Conservation (phyloP, 192 early-diverging fungal genomes). For the Linnemannia hyalina region DNA sequence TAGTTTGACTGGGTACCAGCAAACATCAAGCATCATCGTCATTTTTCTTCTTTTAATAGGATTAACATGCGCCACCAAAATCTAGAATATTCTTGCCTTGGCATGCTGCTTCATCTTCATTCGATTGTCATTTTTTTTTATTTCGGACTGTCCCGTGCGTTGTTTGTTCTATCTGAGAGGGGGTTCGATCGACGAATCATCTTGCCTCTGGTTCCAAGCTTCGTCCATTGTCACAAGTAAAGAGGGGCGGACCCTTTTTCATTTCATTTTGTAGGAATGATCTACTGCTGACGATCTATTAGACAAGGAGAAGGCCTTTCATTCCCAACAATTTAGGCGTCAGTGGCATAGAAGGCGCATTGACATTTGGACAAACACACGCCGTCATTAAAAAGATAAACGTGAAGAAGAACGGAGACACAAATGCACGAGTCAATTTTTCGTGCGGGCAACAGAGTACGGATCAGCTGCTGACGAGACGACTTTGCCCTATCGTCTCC, state of each 20-base stretch:
- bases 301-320: neutral
- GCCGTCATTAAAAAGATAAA: too few species aligned
- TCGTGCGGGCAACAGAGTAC: neutral
- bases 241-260: neutral
- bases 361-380: too few species aligned
- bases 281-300: neutral
- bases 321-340: too few species aligned
- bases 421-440: neutral
- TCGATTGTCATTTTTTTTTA: neutral
- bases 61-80: constrained; percentile 5
- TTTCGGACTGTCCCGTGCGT: neutral
- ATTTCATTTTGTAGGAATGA: neutral
- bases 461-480: neutral
- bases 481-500: neutral
- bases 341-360: too few species aligned
- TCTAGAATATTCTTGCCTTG: neutral
- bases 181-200: neutral
- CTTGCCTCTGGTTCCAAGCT: neutral
- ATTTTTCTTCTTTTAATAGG: neutral
- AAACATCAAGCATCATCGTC: neutral
- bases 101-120: neutral
- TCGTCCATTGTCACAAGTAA: neutral
- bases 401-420: neutral
- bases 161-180: neutral
- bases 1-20: neutral